Base-by-base conservation (phyloP, 2,329 filamentous ascomycete genomes). In the Cordyceps fumosorosea region DNA sequence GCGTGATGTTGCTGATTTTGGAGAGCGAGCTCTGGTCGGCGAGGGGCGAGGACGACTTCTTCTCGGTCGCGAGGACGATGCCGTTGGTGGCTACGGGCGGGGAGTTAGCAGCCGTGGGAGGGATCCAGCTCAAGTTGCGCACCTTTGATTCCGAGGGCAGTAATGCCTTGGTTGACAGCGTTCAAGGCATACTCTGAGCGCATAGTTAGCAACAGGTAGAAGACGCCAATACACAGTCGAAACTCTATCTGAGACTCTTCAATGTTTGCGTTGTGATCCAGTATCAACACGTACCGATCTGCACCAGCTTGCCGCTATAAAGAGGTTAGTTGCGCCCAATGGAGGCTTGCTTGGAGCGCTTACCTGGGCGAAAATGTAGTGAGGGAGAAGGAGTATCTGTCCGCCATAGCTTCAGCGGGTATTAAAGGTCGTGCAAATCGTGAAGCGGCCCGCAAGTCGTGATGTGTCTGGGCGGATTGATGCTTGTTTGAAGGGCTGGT, bases 281-380 rank as follows among this genome's bases (percentile, higher is more conserved):
- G 20, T 24, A 32, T 16, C 60, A 12, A 55, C 61, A 68, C 74
- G 50, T 73, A 77, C 93, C 93, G 80, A 99, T 98, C 81, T 99
- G 95, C 68, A 98, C 93, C 81, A 99, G 89, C 84, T 99, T 99
- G 76, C 95, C 95, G 78, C 95, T 98, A 65, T 66, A 61, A 65
- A 64, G 65, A 64, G 69, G 75, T 86, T 77, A 84, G 80, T 76
- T 72, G 71, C 67, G 67, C 64, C 68, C 68, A 64, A 65, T 62
- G 61, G 62, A 65, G 62, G 63, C 63, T 65, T 60, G 64, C 64
- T 45, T 55, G 62, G 53, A 66, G 67, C 74, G 73, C 86, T 78
- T 87, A 96, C 95, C 93, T 99, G 77, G 95, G 95, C 73, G 95
- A 98, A 88, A 99, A 99, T 67, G 95, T 99, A 67, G 95, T 99